These are phyloP conservation scores for Diaporthe caulivora DNA, from an alignment of 2,329 filamentous ascomycete species.

Conservation along the genomic window DNA sequence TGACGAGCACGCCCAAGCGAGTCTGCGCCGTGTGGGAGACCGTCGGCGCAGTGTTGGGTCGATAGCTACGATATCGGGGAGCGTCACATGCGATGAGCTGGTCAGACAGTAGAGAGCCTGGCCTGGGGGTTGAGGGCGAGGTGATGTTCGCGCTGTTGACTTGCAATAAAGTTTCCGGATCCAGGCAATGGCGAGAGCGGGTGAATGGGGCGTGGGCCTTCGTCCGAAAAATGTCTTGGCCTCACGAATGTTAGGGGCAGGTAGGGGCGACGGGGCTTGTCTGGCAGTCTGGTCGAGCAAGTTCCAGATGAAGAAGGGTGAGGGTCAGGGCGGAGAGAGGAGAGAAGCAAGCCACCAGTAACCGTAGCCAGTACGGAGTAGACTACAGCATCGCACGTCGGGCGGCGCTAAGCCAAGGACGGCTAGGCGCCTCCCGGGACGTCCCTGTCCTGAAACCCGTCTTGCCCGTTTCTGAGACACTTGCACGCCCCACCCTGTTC, in stretches of 20 bases:
- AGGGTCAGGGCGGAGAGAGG: background rate
- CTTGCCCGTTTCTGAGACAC: slow-evolving; percentile 30
- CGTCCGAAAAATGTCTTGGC: slow-evolving; percentile 15
- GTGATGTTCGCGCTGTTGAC: background rate
- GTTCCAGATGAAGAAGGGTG: slow-evolving; percentile 1
- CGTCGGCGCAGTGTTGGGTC: background rate
- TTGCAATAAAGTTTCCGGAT: slow-evolving; percentile 19
- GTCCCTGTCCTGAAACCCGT: slow-evolving; percentile 29
- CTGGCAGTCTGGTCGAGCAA: slow-evolving; percentile 23
- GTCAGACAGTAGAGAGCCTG: background rate
- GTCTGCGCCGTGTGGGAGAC: too few species aligned
- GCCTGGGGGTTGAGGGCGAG: background rate
- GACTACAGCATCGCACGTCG: too few species aligned
- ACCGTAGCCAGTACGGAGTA: too few species aligned
- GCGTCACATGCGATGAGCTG: slow-evolving; percentile 9
- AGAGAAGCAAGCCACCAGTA: too few species aligned
- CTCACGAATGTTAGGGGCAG: slow-evolving; percentile 23
- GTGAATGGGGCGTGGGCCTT: slow-evolving; percentile 15
- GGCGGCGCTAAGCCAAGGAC: slow-evolving; percentile 23
- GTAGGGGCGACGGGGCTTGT: slow-evolving; percentile 13
- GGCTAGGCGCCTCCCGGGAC: slow-evolving; percentile 18
- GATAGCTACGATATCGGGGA: background rate
- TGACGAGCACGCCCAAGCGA: background rate
- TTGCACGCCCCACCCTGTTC: slow-evolving; percentile 9
- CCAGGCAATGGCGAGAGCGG: slow-evolving; percentile 1